Evolutionary conservation across 345 rosid genomes (phyloP).

Genomic region (Hibiscus trionum): DNA sequence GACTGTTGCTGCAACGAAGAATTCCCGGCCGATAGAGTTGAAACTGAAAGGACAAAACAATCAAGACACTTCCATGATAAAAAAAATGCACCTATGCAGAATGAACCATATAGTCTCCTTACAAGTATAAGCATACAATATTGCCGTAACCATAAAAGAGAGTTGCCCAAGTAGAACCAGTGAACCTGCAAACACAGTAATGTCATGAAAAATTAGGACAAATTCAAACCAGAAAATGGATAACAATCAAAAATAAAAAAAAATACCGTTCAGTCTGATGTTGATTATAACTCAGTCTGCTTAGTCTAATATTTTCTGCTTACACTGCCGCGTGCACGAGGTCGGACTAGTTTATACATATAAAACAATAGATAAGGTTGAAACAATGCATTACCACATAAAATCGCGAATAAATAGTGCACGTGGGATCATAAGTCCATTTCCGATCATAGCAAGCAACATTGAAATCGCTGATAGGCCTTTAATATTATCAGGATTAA

Average conservation of each 20-base stretch:
- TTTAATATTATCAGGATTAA: slow-evolving; percentile 73
- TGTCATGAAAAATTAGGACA: background rate
- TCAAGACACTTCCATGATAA: background rate
- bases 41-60: slow-evolving; percentile 30
- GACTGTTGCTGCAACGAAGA: slow-evolving; percentile 60
- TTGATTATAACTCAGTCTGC: background rate
- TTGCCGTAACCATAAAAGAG: slow-evolving; percentile 83
- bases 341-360: background rate
- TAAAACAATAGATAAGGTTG: background rate
- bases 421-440: slow-evolving; percentile 90
- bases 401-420: slow-evolving; percentile 85
- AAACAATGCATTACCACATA: slow-evolving; percentile 63
- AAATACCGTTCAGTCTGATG: background rate
- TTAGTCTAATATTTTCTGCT: background rate
- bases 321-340: background rate
- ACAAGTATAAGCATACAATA: slow-evolving; percentile 72
- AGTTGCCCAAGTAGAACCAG: slow-evolving; percentile 76
- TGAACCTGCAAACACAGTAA: slow-evolving; percentile 46
- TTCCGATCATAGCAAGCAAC: slow-evolving; percentile 88
- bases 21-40: slow-evolving; percentile 52
- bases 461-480: slow-evolving; percentile 79
- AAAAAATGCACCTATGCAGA: background rate
- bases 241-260: background rate
- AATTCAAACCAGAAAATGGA: background rate
- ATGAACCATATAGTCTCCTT: slow-evolving; percentile 6